phyloP scores from a whole-genome alignment of 352 stramenopile genomes.

The Peronospora destructor region DNA sequence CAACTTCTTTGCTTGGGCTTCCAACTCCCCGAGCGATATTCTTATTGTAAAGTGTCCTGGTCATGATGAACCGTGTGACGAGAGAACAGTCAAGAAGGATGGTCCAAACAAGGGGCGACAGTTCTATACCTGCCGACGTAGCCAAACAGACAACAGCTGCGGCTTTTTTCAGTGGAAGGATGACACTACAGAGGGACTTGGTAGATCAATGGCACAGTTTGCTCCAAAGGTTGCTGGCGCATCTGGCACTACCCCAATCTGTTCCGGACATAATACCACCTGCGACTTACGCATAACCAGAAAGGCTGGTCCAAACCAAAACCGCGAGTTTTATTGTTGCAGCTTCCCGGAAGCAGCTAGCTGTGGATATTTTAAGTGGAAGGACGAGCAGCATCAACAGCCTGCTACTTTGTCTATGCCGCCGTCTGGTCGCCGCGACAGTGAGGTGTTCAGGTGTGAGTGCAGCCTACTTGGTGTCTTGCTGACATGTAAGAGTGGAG shows the following conservation, averaged over 20 bases:
- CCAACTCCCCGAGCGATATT: slow-evolving; percentile 27
- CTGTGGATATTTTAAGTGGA: slow-evolving; percentile 83
- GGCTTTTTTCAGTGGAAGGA: slow-evolving; percentile 78
- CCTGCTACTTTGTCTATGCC: slow-evolving; percentile 2
- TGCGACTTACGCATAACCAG: slow-evolving; percentile 42
- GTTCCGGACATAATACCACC: slow-evolving; percentile 33
- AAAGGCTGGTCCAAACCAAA: slow-evolving; percentile 72
- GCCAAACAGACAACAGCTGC: slow-evolving; percentile 56
- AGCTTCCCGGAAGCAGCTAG: slow-evolving; percentile 62
- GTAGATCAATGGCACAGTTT: background rate
- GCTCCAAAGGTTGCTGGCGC: slow-evolving; percentile 3
- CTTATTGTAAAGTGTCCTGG: slow-evolving; percentile 36
- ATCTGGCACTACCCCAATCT: slow-evolving; percentile 24
- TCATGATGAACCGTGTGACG: slow-evolving; percentile 57
- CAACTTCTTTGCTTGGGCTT: slow-evolving; percentile 90
- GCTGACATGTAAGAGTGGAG: slow-evolving; percentile 59
- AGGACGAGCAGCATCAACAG: slow-evolving; percentile 54
- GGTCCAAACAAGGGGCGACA: slow-evolving; percentile 57
- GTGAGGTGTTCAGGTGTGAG: slow-evolving; percentile 27
- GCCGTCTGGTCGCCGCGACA: background rate
- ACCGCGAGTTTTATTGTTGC: slow-evolving; percentile 91
- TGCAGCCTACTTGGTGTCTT: slow-evolving; percentile 39
- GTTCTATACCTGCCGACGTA: slow-evolving; percentile 51
- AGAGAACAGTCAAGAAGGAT: slow-evolving; percentile 58
- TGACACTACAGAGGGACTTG: slow-evolving; percentile 21